Evolutionary conservation across 2,329 filamentous ascomycete species (phyloP).

Genomic region (Sclerotinia subarctica): DNA sequence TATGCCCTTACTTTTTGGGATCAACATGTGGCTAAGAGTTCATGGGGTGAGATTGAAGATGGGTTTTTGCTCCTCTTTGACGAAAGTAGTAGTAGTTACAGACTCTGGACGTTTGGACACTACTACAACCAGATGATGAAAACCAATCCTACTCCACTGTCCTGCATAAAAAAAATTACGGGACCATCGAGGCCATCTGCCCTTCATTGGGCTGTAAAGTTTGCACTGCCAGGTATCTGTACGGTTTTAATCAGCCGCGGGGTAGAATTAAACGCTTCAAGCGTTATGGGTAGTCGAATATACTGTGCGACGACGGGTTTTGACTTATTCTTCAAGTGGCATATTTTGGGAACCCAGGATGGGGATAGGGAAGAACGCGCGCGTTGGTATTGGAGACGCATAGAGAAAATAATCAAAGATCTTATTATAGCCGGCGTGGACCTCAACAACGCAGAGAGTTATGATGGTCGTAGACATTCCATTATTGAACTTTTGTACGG

Average conservation of each 20-base stretch:
- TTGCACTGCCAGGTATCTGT: background rate
- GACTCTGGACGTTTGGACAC: constrained; percentile 6
- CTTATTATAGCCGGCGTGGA: background rate
- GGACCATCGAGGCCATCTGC: background rate
- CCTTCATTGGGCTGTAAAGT: constrained; percentile 5
- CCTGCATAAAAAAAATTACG: background rate
- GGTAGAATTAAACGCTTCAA: background rate
- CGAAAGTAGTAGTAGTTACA: background rate
- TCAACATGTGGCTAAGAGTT: background rate
- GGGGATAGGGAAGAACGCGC: no score
- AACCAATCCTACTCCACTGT: no score
- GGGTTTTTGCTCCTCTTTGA: background rate
- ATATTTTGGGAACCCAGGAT: no score
- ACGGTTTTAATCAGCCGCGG: background rate
- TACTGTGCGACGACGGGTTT: background rate
- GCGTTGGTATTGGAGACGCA: no score
- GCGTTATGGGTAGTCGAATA: background rate
- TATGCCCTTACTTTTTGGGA: background rate
- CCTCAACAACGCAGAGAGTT: background rate
- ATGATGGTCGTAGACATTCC: background rate
- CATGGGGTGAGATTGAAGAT: background rate
- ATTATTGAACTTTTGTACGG: background rate
- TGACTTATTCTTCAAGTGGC: background rate
- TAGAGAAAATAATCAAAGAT: background rate
- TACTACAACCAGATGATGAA: background rate